phyloP scores from a whole-genome alignment of 768 basidiomycete genomes.

The Phaeolepiota aurea region DNA sequence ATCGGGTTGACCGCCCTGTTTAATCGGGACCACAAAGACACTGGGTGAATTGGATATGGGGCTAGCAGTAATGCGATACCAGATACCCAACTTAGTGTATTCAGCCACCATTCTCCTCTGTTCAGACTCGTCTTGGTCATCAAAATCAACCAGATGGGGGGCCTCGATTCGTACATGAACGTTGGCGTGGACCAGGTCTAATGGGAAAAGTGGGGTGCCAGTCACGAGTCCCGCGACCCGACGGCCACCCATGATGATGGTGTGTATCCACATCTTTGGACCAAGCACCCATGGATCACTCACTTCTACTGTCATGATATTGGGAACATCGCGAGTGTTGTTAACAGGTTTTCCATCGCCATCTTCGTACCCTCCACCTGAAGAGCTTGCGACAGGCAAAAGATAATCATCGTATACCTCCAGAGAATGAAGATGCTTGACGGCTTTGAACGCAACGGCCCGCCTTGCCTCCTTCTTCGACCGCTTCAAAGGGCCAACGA shows the following conservation, averaged over 20 bases:
- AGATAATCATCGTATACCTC: conserved; percentile 79
- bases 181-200: conserved; percentile 29
- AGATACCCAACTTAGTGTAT: conserved; percentile 55
- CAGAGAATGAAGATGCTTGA: conserved; percentile 57
- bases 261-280: conserved; percentile 54
- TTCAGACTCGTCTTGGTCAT: conserved; percentile 34
- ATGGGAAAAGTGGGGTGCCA: conserved; percentile 44
- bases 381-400: conserved; percentile 53
- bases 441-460: conserved; percentile 74
- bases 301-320: conserved; percentile 51
- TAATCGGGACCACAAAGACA: conserved; percentile 62
- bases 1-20: conserved; percentile 41
- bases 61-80: conserved; percentile 54
- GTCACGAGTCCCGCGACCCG: conserved; percentile 58
- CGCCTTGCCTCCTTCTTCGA: conserved; percentile 81
- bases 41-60: conserved; percentile 43
- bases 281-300: conserved; percentile 61
- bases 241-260: conserved; percentile 40
- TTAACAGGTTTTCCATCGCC: conserved; percentile 37
- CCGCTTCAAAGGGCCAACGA: conserved; percentile 46
- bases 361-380: conserved; percentile 41
- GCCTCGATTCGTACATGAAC: conserved; percentile 23
- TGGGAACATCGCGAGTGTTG: conserved; percentile 38
- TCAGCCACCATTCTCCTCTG: conserved; percentile 49
- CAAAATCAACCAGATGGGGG: conserved; percentile 28